These are phyloP conservation scores for Tricholomella constricta DNA, from an alignment of 768 basidiomycete species.

Conservation along the genomic window DNA sequence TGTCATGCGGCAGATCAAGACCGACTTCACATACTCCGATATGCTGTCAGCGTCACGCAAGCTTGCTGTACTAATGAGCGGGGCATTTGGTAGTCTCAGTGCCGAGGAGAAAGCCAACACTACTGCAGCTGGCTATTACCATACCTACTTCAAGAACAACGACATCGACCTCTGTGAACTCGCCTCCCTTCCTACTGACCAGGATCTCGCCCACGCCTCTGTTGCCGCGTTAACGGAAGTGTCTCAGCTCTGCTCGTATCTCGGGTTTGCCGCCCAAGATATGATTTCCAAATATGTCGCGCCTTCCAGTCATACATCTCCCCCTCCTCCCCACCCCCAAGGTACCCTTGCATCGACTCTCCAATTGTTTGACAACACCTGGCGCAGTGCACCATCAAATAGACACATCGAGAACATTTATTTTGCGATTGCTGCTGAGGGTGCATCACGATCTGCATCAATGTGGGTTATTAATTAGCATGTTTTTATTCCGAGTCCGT, in stretches of 20 bases:
- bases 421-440: no score
- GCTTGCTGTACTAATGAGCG: background rate
- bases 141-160: background rate
- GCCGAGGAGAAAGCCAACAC: background rate
- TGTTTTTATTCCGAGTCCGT: no score
- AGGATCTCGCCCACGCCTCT: background rate
- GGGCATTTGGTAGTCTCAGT: constrained; percentile 21
- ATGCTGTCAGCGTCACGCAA: background rate
- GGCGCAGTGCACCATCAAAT: no score
- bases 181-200: background rate
- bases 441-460: no score
- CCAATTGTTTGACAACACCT: no score
- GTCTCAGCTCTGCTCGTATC: background rate
- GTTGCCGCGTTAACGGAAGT: background rate
- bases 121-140: constrained; percentile 4
- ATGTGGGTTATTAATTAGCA: no score
- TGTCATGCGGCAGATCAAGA: constrained; percentile 14
- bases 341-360: no score
- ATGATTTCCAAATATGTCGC: background rate
- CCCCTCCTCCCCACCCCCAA: no score
- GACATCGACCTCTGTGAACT: background rate
- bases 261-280: background rate
- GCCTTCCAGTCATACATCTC: background rate
- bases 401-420: no score
- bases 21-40: background rate